These are phyloP conservation scores for Fusarium nelsonii DNA, from an alignment of 2,329 filamentous ascomycete species.

Conservation along the genomic window DNA sequence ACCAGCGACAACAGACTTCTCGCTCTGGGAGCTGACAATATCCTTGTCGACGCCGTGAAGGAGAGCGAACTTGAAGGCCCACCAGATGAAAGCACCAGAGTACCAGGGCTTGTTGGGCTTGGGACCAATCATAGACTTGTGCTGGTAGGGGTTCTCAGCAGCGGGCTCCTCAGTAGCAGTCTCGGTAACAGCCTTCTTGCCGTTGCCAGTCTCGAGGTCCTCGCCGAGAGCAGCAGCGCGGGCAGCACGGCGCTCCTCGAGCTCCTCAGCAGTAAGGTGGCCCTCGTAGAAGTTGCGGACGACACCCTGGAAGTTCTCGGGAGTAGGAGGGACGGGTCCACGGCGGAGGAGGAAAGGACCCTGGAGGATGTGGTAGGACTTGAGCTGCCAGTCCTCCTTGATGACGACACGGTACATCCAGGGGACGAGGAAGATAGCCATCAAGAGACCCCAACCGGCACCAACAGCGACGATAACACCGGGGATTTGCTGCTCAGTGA, in stretches of 20 bases:
- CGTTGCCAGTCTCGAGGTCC: slow-evolving; percentile 45
- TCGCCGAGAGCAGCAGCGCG: slow-evolving; percentile 35
- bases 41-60: slow-evolving; percentile 63
- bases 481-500: slow-evolving; percentile 62
- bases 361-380: slow-evolving; percentile 64
- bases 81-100: slow-evolving; percentile 57
- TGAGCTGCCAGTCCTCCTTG: slow-evolving; percentile 71
- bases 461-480: slow-evolving; percentile 68
- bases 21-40: slow-evolving; percentile 54
- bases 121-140: slow-evolving; percentile 54
- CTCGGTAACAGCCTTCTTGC: slow-evolving; percentile 45
- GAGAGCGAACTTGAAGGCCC: slow-evolving; percentile 58
- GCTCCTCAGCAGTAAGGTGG: slow-evolving; percentile 66
- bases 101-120: slow-evolving; percentile 60
- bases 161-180: slow-evolving; percentile 71
- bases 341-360: slow-evolving; percentile 66
- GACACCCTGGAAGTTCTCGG: slow-evolving; percentile 56
- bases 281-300: slow-evolving; percentile 69
- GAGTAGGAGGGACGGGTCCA: slow-evolving; percentile 53
- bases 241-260: slow-evolving; percentile 57
- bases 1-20: slow-evolving; percentile 60
- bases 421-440: slow-evolving; percentile 67
- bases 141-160: slow-evolving; percentile 47
- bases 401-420: slow-evolving; percentile 70
- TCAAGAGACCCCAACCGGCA: slow-evolving; percentile 62